Evolutionary conservation across 1,284 basidiomycete genomes (phyloP).

Genomic region (Cronartium quercuum): DNA sequence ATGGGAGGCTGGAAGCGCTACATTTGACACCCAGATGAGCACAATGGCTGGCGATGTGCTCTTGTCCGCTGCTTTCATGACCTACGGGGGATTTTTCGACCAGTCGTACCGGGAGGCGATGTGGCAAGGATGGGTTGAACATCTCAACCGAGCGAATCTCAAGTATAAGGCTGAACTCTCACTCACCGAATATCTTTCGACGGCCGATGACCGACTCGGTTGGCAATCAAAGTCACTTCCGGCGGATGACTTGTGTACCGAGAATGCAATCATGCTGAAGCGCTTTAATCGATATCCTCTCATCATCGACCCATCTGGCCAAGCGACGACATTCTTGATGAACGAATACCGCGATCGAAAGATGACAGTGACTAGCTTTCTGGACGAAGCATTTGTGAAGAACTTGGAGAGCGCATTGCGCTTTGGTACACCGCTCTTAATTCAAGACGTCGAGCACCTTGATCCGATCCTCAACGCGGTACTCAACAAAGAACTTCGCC

Average conservation of each 20-base stretch:
- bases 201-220: conserved; percentile 87
- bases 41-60: conserved; percentile 97
- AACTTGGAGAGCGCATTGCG: conserved; percentile 97
- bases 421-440: conserved; percentile 93
- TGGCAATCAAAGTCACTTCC: conserved; percentile 96
- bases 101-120: conserved; percentile 95
- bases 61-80: conserved; percentile 90
- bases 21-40: conserved; percentile 97
- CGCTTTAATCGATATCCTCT: conserved; percentile 96
- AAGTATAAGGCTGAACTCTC: conserved; percentile 88
- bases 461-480: conserved; percentile 98
- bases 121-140: conserved; percentile 91
- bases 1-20: conserved; percentile 91
- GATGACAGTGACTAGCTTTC: conserved; percentile 95
- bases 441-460: conserved; percentile 95
- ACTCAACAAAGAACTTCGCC: conserved; percentile 89
- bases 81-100: conserved; percentile 97
- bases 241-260: conserved; percentile 87
- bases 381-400: conserved; percentile 97
- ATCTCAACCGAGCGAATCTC: conserved; percentile 81
- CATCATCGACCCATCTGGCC: conserved; percentile 98
- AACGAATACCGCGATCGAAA: conserved; percentile 95
- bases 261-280: conserved; percentile 95
- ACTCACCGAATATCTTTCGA: conserved; percentile 90
- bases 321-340: conserved; percentile 86